phyloP scores from a whole-genome alignment of 139 green algal species.

The Trebouxia sp. region DNA sequence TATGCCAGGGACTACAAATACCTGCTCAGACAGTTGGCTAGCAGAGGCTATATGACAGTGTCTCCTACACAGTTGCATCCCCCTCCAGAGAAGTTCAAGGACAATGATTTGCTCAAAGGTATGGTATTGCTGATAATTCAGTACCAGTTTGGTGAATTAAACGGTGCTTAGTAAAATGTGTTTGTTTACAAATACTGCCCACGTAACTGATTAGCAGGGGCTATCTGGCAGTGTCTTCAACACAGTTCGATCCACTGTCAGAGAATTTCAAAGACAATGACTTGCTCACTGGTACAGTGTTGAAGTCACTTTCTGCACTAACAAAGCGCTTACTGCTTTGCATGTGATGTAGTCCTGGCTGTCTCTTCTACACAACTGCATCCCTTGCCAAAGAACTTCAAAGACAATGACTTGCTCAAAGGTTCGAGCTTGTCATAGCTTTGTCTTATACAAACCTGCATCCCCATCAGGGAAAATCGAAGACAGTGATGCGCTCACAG shows the following conservation, averaged over 20 bases:
- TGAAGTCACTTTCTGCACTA: too few relatives aligned
- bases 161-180: too few relatives aligned
- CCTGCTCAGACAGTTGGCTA: background rate
- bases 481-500: too few relatives aligned
- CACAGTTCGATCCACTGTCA: background rate
- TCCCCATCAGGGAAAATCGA: too few relatives aligned
- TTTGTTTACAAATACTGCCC: too few relatives aligned
- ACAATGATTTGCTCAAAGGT: constrained; percentile 2
- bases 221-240: background rate
- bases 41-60: background rate
- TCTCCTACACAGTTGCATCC: background rate
- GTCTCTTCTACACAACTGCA: background rate
- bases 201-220: too few relatives aligned
- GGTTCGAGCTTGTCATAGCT: background rate
- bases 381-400: background rate
- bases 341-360: background rate
- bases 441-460: background rate
- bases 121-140: too few relatives aligned
- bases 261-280: background rate
- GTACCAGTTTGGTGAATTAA: too few relatives aligned
- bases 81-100: background rate
- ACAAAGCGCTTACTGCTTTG: too few relatives aligned
- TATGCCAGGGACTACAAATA: background rate
- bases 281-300: background rate
- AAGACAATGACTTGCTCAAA: background rate